phyloP scores from a whole-genome alignment of 768 basidiomycete species.

The Trametes cinnabarina region DNA sequence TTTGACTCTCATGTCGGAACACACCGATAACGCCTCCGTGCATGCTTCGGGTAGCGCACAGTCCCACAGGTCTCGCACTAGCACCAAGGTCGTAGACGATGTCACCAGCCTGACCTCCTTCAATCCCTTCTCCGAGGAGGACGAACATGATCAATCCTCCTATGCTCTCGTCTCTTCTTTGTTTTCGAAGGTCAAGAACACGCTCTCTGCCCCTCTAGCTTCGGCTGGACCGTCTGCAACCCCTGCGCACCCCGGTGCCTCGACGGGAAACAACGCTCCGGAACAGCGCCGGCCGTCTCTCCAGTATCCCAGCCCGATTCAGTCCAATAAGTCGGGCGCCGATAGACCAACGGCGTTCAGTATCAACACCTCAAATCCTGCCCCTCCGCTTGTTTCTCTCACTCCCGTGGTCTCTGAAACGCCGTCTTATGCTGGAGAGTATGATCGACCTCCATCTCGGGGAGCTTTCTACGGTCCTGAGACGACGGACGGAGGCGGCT shows the following conservation, averaged over 20 bases:
- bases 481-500: conserved; percentile 51
- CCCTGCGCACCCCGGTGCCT: conserved; percentile 30
- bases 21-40: conserved; percentile 23
- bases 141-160: conserved; percentile 85
- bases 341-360: conserved; percentile 62
- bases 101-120: conserved; percentile 77
- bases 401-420: conserved; percentile 83
- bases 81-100: conserved; percentile 56
- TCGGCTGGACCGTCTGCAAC: conserved; percentile 42
- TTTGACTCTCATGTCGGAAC: conserved; percentile 33
- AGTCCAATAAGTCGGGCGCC: conserved; percentile 46
- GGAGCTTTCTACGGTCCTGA: conserved; percentile 56
- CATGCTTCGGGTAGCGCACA: conserved; percentile 27
- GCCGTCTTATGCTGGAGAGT: conserved; percentile 65
- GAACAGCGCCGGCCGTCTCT: conserved; percentile 65
- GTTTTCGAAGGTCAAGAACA: conserved; percentile 78
- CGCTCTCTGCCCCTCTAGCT: conserved; percentile 65
- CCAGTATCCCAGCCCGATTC: conserved; percentile 45
- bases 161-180: conserved; percentile 81
- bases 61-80: conserved; percentile 61
- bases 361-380: conserved; percentile 51
- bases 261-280: conserved; percentile 30
- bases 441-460: conserved; percentile 58
- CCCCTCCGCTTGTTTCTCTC: conserved; percentile 81
- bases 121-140: conserved; percentile 92